phyloP scores from a whole-genome alignment of 768 basidiomycete genomes.

The Termitomyces sp. region DNA sequence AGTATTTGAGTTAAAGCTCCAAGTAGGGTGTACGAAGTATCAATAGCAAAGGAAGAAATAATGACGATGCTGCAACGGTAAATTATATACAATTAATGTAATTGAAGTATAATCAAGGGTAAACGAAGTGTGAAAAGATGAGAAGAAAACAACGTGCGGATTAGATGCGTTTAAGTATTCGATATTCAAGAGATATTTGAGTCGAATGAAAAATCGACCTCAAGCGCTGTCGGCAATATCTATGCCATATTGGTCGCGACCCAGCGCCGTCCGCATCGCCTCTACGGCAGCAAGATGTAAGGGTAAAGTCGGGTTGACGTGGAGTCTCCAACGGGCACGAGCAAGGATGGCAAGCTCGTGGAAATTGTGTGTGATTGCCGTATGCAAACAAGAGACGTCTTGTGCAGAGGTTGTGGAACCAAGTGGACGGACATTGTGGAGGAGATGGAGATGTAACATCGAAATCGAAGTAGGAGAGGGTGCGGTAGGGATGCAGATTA shows the following conservation, averaged over 20 bases:
- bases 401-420: conserved; percentile 17
- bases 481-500: conserved; percentile 48
- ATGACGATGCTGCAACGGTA: neutral
- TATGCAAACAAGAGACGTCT: conserved; percentile 25
- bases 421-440: conserved; percentile 38
- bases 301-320: conserved; percentile 51
- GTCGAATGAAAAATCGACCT: neutral
- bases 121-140: neutral
- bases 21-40: neutral
- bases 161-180: neutral
- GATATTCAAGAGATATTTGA: neutral
- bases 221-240: conserved; percentile 3
- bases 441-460: conserved; percentile 59
- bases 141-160: neutral
- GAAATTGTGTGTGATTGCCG: conserved; percentile 63
- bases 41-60: neutral
- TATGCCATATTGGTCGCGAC: conserved; percentile 21
- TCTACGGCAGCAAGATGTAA: conserved; percentile 73
- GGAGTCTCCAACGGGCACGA: conserved; percentile 39
- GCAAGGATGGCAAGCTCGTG: conserved; percentile 66
- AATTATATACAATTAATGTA: neutral
- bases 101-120: neutral
- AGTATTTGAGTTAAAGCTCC: neutral
- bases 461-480: conserved; percentile 36
- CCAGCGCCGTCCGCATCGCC: conserved; percentile 44